Percentiles rank a stretch among this genome's conserved stretches.
Conservation (phyloP, 192 early-diverging fungal species). For the Podila verticillata region DNA sequence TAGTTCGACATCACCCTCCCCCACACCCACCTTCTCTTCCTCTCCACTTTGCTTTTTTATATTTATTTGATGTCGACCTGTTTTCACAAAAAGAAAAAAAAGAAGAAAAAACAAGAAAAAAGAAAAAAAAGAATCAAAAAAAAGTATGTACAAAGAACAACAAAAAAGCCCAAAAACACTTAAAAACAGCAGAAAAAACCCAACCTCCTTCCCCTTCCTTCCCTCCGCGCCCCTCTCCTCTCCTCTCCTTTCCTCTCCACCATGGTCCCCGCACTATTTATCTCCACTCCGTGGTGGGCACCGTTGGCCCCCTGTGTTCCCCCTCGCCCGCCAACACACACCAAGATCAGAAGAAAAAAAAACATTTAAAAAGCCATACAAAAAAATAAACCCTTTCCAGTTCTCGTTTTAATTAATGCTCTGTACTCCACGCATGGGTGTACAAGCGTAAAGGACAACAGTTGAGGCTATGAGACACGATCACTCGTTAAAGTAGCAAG, state of each 20-base stretch:
- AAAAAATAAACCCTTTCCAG: neutral
- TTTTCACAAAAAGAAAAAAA: neutral
- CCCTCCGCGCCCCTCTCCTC: too few relatives aligned
- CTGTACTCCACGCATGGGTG: neutral
- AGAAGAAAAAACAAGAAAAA: neutral
- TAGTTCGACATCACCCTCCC: neutral
- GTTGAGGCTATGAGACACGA: too few relatives aligned
- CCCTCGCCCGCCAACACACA: neutral
- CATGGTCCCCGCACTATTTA: too few relatives aligned
- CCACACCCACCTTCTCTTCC: neutral
- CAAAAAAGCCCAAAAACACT: too few relatives aligned
- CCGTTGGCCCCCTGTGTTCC: too few relatives aligned
- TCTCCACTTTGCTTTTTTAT: neutral
- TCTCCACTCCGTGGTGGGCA: too few relatives aligned
- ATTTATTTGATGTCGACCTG: neutral
- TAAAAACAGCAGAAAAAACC: too few relatives aligned
- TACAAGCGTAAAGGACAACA: too few relatives aligned
- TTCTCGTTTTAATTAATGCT: neutral
- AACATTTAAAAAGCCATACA: neutral
- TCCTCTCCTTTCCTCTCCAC: too few relatives aligned
- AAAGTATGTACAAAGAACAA: neutral
- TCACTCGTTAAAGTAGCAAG: constrained; percentile 43
- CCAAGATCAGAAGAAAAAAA: neutral
- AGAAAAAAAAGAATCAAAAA: neutral
- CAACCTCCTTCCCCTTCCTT: too few relatives aligned